phyloP scores from a whole-genome alignment of 2,329 filamentous ascomycete species.

The Biscogniauxia mediterranea region DNA sequence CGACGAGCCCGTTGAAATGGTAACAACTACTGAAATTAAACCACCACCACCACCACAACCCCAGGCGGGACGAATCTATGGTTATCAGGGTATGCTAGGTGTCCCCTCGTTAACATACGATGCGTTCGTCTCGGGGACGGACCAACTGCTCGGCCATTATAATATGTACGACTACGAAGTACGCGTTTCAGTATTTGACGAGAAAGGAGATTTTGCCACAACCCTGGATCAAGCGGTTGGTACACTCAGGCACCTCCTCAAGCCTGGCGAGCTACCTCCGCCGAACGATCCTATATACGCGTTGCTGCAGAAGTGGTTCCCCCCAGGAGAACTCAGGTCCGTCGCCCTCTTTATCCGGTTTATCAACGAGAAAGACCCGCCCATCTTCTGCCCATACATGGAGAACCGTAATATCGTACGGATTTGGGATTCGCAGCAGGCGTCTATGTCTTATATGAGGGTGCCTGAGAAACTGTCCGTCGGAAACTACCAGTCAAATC shows the following conservation, averaged over 20 bases:
- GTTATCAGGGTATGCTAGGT: slow-evolving; percentile 4
- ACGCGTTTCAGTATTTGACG: slow-evolving; percentile 17
- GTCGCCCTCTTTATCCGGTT: slow-evolving; percentile 19
- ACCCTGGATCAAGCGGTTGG: slow-evolving; percentile 9
- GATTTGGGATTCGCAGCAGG: slow-evolving; percentile 9
- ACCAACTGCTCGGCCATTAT: slow-evolving; percentile 16
- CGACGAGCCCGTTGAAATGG: not conserved
- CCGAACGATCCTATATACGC: slow-evolving; percentile 7
- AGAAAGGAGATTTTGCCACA: not conserved
- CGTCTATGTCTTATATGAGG: slow-evolving; percentile 25
- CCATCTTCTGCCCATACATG: slow-evolving; percentile 1
- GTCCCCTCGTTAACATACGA: not conserved
- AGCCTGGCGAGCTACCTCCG: not conserved
- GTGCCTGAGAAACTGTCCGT: slow-evolving; percentile 7
- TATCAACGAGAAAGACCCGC: slow-evolving; percentile 13
- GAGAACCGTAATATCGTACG: slow-evolving; percentile 14
- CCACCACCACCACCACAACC: not conserved
- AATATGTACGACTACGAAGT: slow-evolving; percentile 12
- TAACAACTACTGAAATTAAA: not conserved
- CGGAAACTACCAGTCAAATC: slow-evolving; percentile 14
- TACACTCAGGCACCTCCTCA: slow-evolving; percentile 6
- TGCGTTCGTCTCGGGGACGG: slow-evolving; percentile 14
- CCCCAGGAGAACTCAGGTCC: not conserved
- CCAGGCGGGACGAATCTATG: slow-evolving; percentile 2
- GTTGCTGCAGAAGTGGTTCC: slow-evolving; percentile 13